Percentiles rank a stretch among this genome's conserved stretches.
phyloP scores from a whole-genome alignment of 202 grass and related monocot species.

The Musa balbisiana region DNA sequence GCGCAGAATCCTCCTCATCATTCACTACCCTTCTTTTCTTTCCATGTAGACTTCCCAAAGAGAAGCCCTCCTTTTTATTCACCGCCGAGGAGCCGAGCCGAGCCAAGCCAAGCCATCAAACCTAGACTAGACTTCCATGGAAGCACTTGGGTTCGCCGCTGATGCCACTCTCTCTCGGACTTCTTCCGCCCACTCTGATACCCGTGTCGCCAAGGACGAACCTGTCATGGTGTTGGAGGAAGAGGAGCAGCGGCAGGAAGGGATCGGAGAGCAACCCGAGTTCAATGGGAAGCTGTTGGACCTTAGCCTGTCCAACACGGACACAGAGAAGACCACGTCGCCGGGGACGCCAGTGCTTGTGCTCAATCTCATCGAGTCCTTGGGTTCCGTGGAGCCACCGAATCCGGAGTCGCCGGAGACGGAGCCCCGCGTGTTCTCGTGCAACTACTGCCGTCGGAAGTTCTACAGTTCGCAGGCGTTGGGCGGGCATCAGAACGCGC shows the following conservation, averaged over 20 bases:
- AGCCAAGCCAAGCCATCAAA: background rate
- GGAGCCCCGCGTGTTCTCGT: constrained; percentile 17
- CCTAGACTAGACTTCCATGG: background rate
- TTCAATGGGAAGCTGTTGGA: background rate
- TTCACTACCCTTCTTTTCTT: background rate
- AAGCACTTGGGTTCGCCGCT: too few species aligned
- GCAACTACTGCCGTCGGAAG: constrained; percentile 16
- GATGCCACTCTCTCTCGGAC: too few species aligned
- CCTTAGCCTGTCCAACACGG: background rate
- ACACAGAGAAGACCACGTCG: background rate
- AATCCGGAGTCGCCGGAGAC: background rate
- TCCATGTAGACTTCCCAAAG: background rate
- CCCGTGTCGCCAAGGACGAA: too few species aligned
- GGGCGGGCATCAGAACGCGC: constrained; percentile 23
- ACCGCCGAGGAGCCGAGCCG: background rate
- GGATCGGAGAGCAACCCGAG: background rate
- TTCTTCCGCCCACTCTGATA: too few species aligned
- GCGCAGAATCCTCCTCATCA: background rate
- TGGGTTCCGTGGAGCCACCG: background rate
- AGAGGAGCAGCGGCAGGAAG: background rate
- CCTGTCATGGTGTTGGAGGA: background rate
- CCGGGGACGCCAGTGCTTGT: background rate
- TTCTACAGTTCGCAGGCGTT: constrained; percentile 27
- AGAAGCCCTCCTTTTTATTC: background rate
- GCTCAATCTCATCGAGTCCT: constrained; percentile 10